These are phyloP conservation scores for Vigna angularis DNA, from an alignment of 306 rosid species.

Conservation along the genomic window DNA sequence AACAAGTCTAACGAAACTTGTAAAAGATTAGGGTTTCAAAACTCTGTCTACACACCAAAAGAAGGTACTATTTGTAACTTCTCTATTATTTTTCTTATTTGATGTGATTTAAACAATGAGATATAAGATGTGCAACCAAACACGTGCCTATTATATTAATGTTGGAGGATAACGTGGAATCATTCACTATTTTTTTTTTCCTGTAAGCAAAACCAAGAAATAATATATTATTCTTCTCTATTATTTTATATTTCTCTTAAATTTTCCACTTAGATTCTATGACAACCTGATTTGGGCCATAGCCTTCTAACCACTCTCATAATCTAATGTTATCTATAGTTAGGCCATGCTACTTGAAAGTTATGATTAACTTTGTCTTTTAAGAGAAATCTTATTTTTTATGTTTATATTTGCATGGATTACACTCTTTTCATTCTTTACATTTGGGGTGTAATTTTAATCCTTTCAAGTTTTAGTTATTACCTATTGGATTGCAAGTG, in stretches of 20 bases:
- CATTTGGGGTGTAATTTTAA: no score
- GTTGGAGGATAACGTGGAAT: neutral
- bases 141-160: neutral
- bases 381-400: neutral
- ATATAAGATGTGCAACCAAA: constrained; percentile 1
- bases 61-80: neutral
- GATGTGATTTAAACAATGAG: neutral
- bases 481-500: no score
- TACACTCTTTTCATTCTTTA: no score
- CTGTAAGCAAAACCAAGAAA: neutral
- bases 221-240: neutral
- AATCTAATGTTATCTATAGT: constrained; percentile 15
- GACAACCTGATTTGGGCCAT: constrained; percentile 40
- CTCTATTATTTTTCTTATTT: neutral
- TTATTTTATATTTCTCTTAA: constrained; percentile 20
- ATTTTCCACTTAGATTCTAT: constrained; percentile 26
- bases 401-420: neutral
- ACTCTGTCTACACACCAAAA: neutral
- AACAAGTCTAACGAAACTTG: neutral
- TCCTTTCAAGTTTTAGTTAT: no score
- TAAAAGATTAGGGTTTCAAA: neutral
- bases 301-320: neutral
- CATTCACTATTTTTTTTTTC: neutral
- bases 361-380: neutral
- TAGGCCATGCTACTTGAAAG: neutral